A percentile compares a stretch with the other conserved stretches of the same genome.
phyloP scores from a whole-genome alignment of 1,284 basidiomycete species.

The Rhodotorula sp. region DNA sequence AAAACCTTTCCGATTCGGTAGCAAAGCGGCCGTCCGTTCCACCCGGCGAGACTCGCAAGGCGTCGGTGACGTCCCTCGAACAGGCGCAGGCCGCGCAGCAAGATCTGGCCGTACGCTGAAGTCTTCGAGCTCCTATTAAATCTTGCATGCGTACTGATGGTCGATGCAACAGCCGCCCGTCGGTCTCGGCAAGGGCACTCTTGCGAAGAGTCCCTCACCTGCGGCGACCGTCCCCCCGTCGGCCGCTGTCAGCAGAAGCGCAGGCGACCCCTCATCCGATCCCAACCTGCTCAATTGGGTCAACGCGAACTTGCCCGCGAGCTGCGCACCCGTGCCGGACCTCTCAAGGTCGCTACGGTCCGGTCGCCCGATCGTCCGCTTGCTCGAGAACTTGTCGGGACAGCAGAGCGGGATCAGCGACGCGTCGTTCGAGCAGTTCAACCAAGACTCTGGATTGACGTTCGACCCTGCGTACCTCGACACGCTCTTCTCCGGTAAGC shows the following conservation, averaged over 20 bases:
- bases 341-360: slow-evolving; percentile 53
- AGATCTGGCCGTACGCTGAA: background rate
- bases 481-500: slow-evolving; percentile 70
- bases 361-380: slow-evolving; percentile 55
- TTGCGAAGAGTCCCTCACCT: too few relatives aligned
- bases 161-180: background rate
- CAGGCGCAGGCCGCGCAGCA: too few relatives aligned
- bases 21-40: background rate
- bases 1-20: slow-evolving; percentile 9
- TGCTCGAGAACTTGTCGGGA: slow-evolving; percentile 50
- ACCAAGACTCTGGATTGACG: slow-evolving; percentile 16
- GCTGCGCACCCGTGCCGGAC: slow-evolving; percentile 61
- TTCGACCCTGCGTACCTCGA: slow-evolving; percentile 58
- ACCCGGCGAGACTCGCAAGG: background rate
- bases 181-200: background rate
- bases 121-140: background rate
- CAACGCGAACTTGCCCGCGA: slow-evolving; percentile 71
- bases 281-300: slow-evolving; percentile 73
- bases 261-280: slow-evolving; percentile 18
- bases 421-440: slow-evolving; percentile 36
- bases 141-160: background rate
- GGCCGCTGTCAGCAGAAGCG: background rate
- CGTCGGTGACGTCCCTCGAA: background rate
- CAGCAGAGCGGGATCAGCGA: slow-evolving; percentile 39
- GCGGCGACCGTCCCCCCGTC: too few relatives aligned